Evolutionary conservation across 768 basidiomycete genomes (phyloP).

Genomic region (Tulasnella sp.): DNA sequence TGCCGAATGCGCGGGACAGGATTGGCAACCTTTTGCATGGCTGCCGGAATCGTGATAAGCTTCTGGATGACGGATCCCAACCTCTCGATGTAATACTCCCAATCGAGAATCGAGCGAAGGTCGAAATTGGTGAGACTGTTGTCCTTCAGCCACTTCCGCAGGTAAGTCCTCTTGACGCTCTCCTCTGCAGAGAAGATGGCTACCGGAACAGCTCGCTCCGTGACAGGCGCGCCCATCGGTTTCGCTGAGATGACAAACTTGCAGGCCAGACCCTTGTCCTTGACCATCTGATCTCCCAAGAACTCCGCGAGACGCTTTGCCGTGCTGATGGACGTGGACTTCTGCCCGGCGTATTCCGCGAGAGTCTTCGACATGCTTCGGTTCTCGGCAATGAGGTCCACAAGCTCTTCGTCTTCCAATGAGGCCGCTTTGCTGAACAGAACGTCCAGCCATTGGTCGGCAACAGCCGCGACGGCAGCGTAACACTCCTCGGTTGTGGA

Average conservation of each 20-base stretch:
- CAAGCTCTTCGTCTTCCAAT: constrained; percentile 86
- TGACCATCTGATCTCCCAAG: constrained; percentile 97
- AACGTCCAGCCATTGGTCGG: constrained; percentile 97
- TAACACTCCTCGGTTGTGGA: constrained; percentile 95
- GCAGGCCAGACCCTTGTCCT: constrained; percentile 98
- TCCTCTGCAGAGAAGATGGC: constrained; percentile 98
- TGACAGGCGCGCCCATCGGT: constrained; percentile 91
- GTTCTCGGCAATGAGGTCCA: constrained; percentile 98
- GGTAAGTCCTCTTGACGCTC: constrained; percentile 81
- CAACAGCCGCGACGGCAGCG: constrained; percentile 82
- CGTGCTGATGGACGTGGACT: constrained; percentile 97
- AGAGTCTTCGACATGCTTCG: constrained; percentile 96
- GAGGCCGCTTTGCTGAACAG: constrained; percentile 85
- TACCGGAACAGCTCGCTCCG: constrained; percentile 93
- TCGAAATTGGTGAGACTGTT: constrained; percentile 85
- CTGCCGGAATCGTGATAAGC: constrained; percentile 97
- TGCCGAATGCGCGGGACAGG: constrained; percentile 95
- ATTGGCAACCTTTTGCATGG: constrained; percentile 95
- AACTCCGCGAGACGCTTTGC: constrained; percentile 95
- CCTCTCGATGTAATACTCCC: constrained; percentile 98
- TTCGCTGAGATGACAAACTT: constrained; percentile 98
- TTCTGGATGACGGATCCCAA: constrained; percentile 98
- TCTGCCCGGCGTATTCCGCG: constrained; percentile 94
- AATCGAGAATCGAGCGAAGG: constrained; percentile 91
- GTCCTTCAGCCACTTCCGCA: constrained; percentile 97